Conservation (phyloP, 306 rosid species). For the Vicia faba region DNA sequence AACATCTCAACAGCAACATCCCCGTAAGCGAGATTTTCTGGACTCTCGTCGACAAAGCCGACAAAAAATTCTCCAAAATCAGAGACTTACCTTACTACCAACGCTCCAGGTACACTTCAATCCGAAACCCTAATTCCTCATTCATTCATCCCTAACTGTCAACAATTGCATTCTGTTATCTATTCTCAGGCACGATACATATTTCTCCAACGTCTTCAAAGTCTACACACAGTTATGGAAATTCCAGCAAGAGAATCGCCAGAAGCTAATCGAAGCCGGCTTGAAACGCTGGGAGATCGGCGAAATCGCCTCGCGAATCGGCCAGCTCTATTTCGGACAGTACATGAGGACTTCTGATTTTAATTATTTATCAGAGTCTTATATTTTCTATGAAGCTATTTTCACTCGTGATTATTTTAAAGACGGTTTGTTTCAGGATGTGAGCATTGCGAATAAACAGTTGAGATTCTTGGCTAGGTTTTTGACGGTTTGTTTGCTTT, state of each 20-base stretch:
- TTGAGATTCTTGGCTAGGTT: conserved; percentile 86
- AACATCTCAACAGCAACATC: conserved; percentile 37
- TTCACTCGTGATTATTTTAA: conserved; percentile 87
- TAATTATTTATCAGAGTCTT: conserved; percentile 77
- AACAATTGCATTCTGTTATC: no score
- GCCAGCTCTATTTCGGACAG: conserved; percentile 88
- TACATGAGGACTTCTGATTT: conserved; percentile 92
- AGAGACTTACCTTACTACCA: conserved; percentile 74
- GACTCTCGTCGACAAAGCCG: conserved; percentile 76
- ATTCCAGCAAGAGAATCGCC: conserved; percentile 92
- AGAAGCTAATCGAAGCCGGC: conserved; percentile 83
- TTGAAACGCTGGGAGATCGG: conserved; percentile 88
- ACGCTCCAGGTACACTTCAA: conserved; percentile 56
- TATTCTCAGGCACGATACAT: conserved; percentile 83
- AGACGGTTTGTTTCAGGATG: conserved; percentile 78
- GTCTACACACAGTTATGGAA: conserved; percentile 94
- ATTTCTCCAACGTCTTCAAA: conserved; percentile 88
- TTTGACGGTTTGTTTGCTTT: conserved; percentile 74
- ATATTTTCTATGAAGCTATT: conserved; percentile 85
- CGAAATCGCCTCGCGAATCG: conserved; percentile 93
- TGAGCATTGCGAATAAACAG: conserved; percentile 72
- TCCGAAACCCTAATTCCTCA: conserved; percentile 23
- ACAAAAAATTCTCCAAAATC: conserved; percentile 84
- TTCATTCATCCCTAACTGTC: not conserved
- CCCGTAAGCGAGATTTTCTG: conserved; percentile 74